Base-by-base conservation (phyloP, 129 eudicot genomes). In the Chrysanthemum seticuspe region DNA sequence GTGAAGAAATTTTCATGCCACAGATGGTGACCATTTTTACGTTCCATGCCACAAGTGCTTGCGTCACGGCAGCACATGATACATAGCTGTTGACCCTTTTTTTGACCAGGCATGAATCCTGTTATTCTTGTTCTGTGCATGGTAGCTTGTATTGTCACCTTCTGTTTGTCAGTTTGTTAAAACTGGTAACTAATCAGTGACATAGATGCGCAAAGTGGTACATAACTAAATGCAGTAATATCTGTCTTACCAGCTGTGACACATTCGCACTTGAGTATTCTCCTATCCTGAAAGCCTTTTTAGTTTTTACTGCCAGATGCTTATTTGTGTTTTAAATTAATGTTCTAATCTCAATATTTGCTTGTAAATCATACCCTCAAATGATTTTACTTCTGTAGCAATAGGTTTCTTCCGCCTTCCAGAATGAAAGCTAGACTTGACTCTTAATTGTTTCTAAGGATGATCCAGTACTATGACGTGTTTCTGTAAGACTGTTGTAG, bases 321-420 rank as follows among this genome's bases (percentile, higher is more conserved):
- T 25, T 68, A 53, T n/a, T 52, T 36, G 34, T 47, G 45, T 10
- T 71, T 54, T 36, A 9, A 31, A 27, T 54, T 70, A 23, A 12
- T 50, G 45, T 31, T 50, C 48, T 68, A 49, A n/a, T 21, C n/a
- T 44, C 73, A 51, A 68, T 50, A 23, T 2, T 13, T 13, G 52
- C 64, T 29, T 70, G 74, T 54, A 55, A 31, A 34, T 56, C 18
- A 53, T 70, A 52, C 19, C 34, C 40, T 7, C 55, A 70, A 55
- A 23, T 68, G 51, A 47, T 68, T 68, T 68, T 68, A 61, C 53
- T 68, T 19, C 19, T 16, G 74, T 8, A 56, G 52, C 11, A 34
- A 36, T 36, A 31, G n/a, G 36, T 70, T 55, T 70, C 18, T 70
- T 36, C 54, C 40, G 55, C 54, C 53, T 56, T 57, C 31, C 50